These are phyloP conservation scores for Darksidea phi DNA, from an alignment of 495 filamentous ascomycete genomes.

Conservation along the genomic window DNA sequence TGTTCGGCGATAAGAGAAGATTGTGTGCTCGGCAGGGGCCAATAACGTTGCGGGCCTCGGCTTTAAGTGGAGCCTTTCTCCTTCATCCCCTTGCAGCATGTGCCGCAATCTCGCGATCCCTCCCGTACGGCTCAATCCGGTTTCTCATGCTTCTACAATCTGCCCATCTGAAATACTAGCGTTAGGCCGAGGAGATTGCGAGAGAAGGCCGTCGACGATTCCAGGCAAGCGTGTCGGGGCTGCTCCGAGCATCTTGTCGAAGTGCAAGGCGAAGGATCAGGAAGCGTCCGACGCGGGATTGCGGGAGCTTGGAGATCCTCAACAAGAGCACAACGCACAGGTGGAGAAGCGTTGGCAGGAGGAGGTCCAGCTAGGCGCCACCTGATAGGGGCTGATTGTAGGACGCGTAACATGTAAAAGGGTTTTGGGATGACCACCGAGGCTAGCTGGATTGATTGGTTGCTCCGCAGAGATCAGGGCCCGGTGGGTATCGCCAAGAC, in stretches of 20 bases:
- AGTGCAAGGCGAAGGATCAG: too few species aligned
- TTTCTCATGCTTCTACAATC: too few species aligned
- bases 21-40: neutral
- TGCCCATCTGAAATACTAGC: too few species aligned
- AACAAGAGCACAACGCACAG: too few species aligned
- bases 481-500: neutral
- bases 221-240: neutral
- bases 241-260: too few species aligned
- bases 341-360: too few species aligned
- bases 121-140: too few species aligned
- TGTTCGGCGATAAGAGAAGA: neutral
- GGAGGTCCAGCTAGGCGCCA: conserved; percentile 2
- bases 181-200: neutral
- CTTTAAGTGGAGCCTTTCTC: too few species aligned
- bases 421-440: conserved; percentile 1
- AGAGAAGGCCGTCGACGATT: neutral
- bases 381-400: conserved; percentile 5
- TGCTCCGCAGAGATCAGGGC: neutral
- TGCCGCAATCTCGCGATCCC: too few species aligned
- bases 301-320: too few species aligned
- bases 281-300: too few species aligned
- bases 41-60: neutral
- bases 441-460: neutral
- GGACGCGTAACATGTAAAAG: conserved; percentile 8
- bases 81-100: too few species aligned